Percentiles rank a stretch among this genome's conserved stretches.
Evolutionary conservation across 2,329 filamentous ascomycete species (phyloP).

Genomic region (Fusarium sublunatum): DNA sequence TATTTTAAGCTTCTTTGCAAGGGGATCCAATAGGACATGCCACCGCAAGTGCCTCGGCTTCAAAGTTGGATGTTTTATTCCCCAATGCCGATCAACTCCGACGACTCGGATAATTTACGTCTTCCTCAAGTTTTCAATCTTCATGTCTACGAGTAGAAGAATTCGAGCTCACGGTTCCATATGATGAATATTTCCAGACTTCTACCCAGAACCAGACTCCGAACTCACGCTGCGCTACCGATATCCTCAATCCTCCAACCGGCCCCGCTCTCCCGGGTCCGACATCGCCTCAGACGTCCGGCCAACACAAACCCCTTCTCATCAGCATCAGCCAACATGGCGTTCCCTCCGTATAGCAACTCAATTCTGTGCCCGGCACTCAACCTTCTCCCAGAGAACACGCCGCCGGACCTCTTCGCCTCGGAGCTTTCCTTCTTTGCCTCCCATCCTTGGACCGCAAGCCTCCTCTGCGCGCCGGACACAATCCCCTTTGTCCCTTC

Average conservation of each 20-base stretch:
- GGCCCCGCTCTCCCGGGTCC: slow-evolving; percentile 24
- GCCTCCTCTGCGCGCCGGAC: slow-evolving; percentile 44
- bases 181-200: slow-evolving; percentile 31
- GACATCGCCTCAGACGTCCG: slow-evolving; percentile 7
- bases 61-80: slow-evolving; percentile 9
- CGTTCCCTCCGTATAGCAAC: slow-evolving; percentile 31
- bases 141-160: not conserved
- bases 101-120: not conserved
- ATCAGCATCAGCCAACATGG: slow-evolving; percentile 31
- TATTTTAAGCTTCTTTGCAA: slow-evolving; percentile 11
- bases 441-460: slow-evolving; percentile 52
- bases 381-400: slow-evolving; percentile 44
- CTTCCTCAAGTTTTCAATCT: not conserved
- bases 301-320: slow-evolving; percentile 25
- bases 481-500: slow-evolving; percentile 51
- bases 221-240: slow-evolving; percentile 21
- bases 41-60: slow-evolving; percentile 31
- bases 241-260: slow-evolving; percentile 22
- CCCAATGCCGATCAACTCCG: slow-evolving; percentile 9
- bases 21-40: slow-evolving; percentile 5
- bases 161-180: not conserved
- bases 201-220: slow-evolving; percentile 16
- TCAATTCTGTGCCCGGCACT: slow-evolving; percentile 50
- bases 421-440: slow-evolving; percentile 49
- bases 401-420: slow-evolving; percentile 43